A percentile compares a stretch with the other conserved stretches of the same genome.
phyloP scores from a whole-genome alignment of 768 basidiomycete species.

The Lactarius pseudohatsudake region DNA sequence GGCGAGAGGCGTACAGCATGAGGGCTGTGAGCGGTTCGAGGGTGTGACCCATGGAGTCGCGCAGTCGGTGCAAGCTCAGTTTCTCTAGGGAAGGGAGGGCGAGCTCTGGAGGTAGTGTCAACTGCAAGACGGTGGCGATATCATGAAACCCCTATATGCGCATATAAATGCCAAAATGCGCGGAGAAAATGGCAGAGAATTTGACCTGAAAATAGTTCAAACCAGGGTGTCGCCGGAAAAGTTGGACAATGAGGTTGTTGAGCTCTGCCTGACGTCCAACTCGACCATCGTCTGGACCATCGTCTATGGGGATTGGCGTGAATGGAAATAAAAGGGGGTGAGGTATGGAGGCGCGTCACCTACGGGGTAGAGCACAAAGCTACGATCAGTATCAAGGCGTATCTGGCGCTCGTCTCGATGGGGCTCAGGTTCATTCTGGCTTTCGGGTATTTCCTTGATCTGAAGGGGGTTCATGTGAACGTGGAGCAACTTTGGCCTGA shows the following conservation, averaged over 20 bases:
- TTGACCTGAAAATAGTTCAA: slow-evolving; percentile 82
- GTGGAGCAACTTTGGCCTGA: slow-evolving; percentile 43
- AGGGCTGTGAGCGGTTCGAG: slow-evolving; percentile 85
- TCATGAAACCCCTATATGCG: slow-evolving; percentile 84
- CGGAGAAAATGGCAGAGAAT: slow-evolving; percentile 14
- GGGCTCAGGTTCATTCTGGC: slow-evolving; percentile 24
- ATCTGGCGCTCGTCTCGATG: slow-evolving; percentile 89
- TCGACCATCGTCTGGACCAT: slow-evolving; percentile 37
- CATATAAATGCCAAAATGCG: background rate
- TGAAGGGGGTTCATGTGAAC: slow-evolving; percentile 29
- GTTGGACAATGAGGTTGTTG: slow-evolving; percentile 66
- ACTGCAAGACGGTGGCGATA: slow-evolving; percentile 79
- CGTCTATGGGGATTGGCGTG: slow-evolving; percentile 14
- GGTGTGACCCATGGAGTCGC: slow-evolving; percentile 86
- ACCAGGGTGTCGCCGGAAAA: slow-evolving; percentile 71
- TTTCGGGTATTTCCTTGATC: background rate
- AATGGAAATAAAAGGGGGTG: slow-evolving; percentile 13
- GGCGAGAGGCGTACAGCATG: slow-evolving; percentile 49
- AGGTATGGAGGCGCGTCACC: slow-evolving; percentile 39
- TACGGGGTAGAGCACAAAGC: slow-evolving; percentile 91
- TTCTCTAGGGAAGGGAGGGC: slow-evolving; percentile 65
- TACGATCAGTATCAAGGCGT: slow-evolving; percentile 83
- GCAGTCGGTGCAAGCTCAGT: slow-evolving; percentile 70
- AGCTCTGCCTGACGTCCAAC: slow-evolving; percentile 64
- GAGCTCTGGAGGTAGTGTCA: slow-evolving; percentile 64